These are phyloP conservation scores for Ganoderma multipileum DNA, from an alignment of 1,284 basidiomycete species.

Conservation along the genomic window DNA sequence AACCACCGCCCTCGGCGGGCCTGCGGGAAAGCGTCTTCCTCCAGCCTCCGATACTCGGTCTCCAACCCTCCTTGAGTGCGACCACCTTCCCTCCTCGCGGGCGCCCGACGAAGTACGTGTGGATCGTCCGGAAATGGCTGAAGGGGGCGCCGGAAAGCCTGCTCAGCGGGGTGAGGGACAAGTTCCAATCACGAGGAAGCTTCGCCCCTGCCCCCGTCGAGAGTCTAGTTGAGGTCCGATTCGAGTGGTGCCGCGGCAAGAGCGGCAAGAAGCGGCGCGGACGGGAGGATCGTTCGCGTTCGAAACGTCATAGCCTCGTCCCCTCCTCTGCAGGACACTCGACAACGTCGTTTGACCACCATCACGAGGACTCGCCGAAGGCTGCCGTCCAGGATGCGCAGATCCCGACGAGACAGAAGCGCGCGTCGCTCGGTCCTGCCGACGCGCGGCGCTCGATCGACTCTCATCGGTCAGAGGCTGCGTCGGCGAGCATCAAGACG, in stretches of 20 bases:
- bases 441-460: slow-evolving; percentile 31
- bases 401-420: slow-evolving; percentile 25
- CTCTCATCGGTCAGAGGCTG: slow-evolving; percentile 33
- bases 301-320: slow-evolving; percentile 30
- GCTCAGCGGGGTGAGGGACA: slow-evolving; percentile 50
- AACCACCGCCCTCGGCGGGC: slow-evolving; percentile 18
- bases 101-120: slow-evolving; percentile 75
- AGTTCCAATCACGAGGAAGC: slow-evolving; percentile 34
- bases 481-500: slow-evolving; percentile 27
- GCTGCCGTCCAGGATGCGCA: slow-evolving; percentile 20
- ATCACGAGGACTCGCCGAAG: slow-evolving; percentile 8
- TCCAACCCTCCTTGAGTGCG: slow-evolving; percentile 61
- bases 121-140: slow-evolving; percentile 83
- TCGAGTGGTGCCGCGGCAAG: slow-evolving; percentile 75
- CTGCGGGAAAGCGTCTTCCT: slow-evolving; percentile 37
- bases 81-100: slow-evolving; percentile 47
- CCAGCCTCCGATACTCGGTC: slow-evolving; percentile 67
- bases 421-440: slow-evolving; percentile 13
- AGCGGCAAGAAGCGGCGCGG: slow-evolving; percentile 41
- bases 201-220: slow-evolving; percentile 26
- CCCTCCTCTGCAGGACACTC: slow-evolving; percentile 37
- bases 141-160: slow-evolving; percentile 55
- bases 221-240: slow-evolving; percentile 64
- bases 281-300: slow-evolving; percentile 29
- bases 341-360: slow-evolving; percentile 34